Percentiles rank a stretch among this genome's conserved stretches.
These are phyloP conservation scores for Psilocybe cyanescens DNA, from an alignment of 768 basidiomycete genomes.

Conservation along the genomic window DNA sequence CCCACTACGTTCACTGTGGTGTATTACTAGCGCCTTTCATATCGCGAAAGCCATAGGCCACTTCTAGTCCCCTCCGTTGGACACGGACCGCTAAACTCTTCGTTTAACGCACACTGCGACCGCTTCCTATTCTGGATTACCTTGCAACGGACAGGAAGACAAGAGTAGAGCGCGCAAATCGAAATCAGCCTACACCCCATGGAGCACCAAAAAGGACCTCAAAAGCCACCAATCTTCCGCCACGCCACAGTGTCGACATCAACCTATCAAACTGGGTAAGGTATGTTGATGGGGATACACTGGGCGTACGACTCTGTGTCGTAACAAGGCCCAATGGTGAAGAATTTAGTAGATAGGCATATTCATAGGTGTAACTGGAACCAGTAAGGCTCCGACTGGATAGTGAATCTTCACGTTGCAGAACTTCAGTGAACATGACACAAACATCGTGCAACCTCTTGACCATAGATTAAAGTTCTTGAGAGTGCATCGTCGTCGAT, in stretches of 20 bases:
- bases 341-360: not conserved
- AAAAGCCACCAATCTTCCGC: slow-evolving; percentile 1
- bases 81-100: not conserved
- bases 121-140: slow-evolving; percentile 4
- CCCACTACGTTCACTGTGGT: not conserved
- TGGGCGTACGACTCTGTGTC: not conserved
- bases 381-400: too few species aligned
- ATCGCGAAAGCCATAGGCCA: not conserved
- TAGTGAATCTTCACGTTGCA: too few species aligned
- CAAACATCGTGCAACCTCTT: too few species aligned
- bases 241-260: not conserved
- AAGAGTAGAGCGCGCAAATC: not conserved
- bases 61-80: not conserved
- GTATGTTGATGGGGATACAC: not conserved
- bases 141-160: not conserved
- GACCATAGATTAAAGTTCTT: too few species aligned
- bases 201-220: not conserved
- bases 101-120: not conserved
- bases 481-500: too few species aligned
- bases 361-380: too few species aligned
- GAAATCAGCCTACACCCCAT: not conserved
- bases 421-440: too few species aligned
- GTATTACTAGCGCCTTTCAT: not conserved
- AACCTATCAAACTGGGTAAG: not conserved
- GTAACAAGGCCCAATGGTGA: not conserved